These are phyloP conservation scores for Amylostereum areolatum DNA, from an alignment of 1,284 basidiomycete species.

Conservation along the genomic window DNA sequence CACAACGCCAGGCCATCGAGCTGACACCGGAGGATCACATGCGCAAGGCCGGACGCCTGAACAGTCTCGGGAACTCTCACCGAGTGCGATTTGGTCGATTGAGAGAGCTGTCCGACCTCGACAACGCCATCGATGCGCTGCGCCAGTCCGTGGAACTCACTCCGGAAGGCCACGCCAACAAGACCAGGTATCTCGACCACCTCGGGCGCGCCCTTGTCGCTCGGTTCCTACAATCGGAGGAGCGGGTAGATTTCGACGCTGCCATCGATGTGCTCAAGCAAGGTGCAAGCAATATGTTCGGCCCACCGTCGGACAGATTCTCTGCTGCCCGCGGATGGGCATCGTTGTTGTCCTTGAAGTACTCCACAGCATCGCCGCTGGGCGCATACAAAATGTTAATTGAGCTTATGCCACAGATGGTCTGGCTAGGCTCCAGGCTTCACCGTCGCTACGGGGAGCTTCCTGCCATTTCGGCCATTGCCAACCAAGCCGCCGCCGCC, in stretches of 20 bases:
- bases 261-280: constrained; percentile 9
- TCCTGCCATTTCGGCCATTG: not conserved
- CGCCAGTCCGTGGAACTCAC: not conserved
- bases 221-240: constrained; percentile 15
- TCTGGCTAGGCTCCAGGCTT: too few species aligned
- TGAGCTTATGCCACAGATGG: too few species aligned
- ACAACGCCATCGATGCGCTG: not conserved
- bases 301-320: not conserved
- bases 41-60: not conserved
- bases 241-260: constrained; percentile 17
- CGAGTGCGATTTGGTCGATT: not conserved
- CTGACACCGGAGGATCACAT: not conserved
- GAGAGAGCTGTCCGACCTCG: not conserved
- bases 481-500: not conserved
- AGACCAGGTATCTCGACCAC: constrained; percentile 12
- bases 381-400: too few species aligned
- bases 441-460: not conserved
- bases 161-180: not conserved
- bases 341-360: too few species aligned
- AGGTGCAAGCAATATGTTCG: too few species aligned
- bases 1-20: not conserved
- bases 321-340: not conserved
- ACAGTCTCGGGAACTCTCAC: not conserved
- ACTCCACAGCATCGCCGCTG: too few species aligned
- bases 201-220: constrained; percentile 22